phyloP scores from a whole-genome alignment of 306 rosid genomes.

The Potentilla sterilis region DNA sequence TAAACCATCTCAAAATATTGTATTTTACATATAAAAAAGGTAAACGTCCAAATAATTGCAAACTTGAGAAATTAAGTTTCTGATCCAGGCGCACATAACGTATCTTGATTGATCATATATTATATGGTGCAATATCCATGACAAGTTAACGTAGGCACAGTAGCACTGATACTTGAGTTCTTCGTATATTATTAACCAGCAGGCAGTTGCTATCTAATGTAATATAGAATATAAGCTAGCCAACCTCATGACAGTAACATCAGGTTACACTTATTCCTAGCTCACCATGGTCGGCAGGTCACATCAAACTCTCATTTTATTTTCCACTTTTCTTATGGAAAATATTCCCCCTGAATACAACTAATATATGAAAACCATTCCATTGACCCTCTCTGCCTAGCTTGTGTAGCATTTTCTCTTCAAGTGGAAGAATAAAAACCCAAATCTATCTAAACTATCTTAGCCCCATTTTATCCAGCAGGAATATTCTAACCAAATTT shows the following conservation, averaged over 20 bases:
- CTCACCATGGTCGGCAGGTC: background rate
- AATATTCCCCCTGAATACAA: background rate
- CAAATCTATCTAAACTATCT: background rate
- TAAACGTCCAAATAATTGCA: background rate
- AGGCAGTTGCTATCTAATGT: background rate
- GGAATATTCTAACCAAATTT: no score
- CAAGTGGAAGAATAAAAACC: background rate
- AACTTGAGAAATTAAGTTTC: background rate
- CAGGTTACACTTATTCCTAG: background rate
- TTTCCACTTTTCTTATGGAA: background rate
- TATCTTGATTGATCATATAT: background rate
- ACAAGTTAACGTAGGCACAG: background rate
- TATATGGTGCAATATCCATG: background rate
- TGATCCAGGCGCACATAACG: background rate
- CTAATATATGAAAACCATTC: background rate
- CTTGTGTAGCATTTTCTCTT: background rate
- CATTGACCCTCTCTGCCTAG: background rate
- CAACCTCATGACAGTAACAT: conserved; percentile 2
- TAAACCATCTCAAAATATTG: no score
- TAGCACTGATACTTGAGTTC: background rate
- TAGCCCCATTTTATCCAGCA: no score
- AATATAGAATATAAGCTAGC: background rate
- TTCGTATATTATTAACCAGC: background rate
- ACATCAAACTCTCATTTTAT: background rate
- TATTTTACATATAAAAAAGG: background rate